These are phyloP conservation scores for Yamadazyma conglobata DNA, from an alignment of 1,139 yeast species.

Conservation along the genomic window DNA sequence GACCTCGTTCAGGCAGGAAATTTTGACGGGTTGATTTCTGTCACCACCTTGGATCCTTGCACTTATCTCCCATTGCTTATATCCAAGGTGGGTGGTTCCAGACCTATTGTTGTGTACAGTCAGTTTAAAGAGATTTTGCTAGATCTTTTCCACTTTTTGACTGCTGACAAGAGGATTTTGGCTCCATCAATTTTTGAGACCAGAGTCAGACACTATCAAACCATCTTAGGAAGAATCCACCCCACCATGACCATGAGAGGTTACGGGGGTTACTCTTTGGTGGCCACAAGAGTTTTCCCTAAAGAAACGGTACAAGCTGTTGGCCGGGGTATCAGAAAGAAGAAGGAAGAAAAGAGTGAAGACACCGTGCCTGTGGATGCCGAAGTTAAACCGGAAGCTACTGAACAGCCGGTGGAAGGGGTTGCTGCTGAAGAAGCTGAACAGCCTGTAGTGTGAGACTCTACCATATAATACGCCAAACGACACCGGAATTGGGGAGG, in stretches of 20 bases:
- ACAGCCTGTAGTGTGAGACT: too few relatives aligned
- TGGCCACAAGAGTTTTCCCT: slow-evolving; percentile 81
- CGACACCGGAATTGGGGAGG: too few relatives aligned
- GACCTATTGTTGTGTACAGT: slow-evolving; percentile 79
- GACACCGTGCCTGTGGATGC: slow-evolving; percentile 4
- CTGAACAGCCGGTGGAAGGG: too few relatives aligned
- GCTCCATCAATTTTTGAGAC: slow-evolving; percentile 85
- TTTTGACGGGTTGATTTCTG: slow-evolving; percentile 77
- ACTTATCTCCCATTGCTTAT: slow-evolving; percentile 61
- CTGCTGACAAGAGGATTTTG: slow-evolving; percentile 63
- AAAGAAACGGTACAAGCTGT: slow-evolving; percentile 53
- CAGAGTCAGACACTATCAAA: slow-evolving; percentile 82
- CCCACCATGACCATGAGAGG: slow-evolving; percentile 94
- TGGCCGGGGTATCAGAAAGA: slow-evolving; percentile 45
- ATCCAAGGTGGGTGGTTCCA: slow-evolving; percentile 75
- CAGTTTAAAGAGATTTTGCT: slow-evolving; percentile 78
- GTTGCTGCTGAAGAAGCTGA: neutral
- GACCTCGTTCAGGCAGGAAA: slow-evolving; percentile 46
- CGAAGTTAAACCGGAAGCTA: too few relatives aligned
- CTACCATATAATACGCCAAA: too few relatives aligned
- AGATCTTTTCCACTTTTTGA: slow-evolving; percentile 65
- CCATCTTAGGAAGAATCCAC: slow-evolving; percentile 90
- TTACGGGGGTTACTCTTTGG: slow-evolving; percentile 83
- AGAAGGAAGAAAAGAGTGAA: slow-evolving; percentile 26
- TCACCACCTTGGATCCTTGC: slow-evolving; percentile 68